These are phyloP conservation scores for Backusella psychrophila DNA, from an alignment of 192 early-diverging fungal genomes.

Conservation along the genomic window DNA sequence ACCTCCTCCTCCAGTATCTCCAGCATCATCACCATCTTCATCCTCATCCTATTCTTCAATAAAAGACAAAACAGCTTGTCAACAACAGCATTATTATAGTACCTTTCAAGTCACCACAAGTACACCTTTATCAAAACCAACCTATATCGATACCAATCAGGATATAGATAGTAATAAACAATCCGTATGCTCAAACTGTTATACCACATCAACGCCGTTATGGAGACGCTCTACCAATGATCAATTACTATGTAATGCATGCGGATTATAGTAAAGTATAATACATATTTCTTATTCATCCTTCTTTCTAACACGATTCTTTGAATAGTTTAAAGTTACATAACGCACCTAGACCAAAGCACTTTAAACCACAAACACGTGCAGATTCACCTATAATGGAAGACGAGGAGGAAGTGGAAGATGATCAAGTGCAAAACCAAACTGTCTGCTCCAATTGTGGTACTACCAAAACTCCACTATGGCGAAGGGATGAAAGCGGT, in stretches of 20 bases:
- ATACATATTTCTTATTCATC: background rate
- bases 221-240: conserved; percentile 90
- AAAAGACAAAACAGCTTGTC: background rate
- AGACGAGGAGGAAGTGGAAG: conserved; percentile 13
- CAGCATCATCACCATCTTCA: background rate
- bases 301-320: background rate
- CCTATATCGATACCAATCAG: background rate
- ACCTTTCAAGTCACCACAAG: background rate
- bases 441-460: conserved; percentile 71
- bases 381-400: background rate
- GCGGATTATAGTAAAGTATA: conserved; percentile 80
- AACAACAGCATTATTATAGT: conserved; percentile 1
- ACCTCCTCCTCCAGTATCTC: background rate
- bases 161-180: background rate
- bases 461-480: conserved; percentile 87
- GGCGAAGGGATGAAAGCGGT: conserved; percentile 75
- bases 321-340: conserved; percentile 69
- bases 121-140: background rate
- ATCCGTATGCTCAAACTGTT: conserved; percentile 63
- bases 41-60: background rate
- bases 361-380: conserved; percentile 66
- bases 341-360: conserved; percentile 74
- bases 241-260: conserved; percentile 93
- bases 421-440: conserved; percentile 22
- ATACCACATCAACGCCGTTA: conserved; percentile 83